Conservation (phyloP, 805 yeast species). For the Teunomyces pallodes region DNA sequence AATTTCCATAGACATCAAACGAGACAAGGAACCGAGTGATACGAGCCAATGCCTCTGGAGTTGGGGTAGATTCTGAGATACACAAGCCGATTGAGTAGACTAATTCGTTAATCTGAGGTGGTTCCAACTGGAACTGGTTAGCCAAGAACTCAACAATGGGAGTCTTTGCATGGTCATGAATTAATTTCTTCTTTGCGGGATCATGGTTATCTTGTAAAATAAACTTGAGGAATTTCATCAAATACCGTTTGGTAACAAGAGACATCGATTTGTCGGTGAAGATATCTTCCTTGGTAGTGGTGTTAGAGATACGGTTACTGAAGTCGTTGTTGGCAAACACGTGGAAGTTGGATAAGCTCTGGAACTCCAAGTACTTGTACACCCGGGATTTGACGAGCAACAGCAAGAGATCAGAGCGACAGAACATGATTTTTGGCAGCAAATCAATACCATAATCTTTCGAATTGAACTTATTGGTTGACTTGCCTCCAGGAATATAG, state of each 20-base stretch:
- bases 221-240: conserved; percentile 91
- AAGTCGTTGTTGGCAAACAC: conserved; percentile 91
- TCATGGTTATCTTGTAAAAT: conserved; percentile 59
- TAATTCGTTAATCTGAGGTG: conserved; percentile 77
- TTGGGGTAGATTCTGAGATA: conserved; percentile 54
- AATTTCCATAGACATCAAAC: conserved; percentile 88
- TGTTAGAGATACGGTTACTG: conserved; percentile 69
- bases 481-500: conserved; percentile 65
- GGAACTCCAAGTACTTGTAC: conserved; percentile 88
- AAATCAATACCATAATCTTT: conserved; percentile 85
- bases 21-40: conserved; percentile 82
- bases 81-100: conserved; percentile 85
- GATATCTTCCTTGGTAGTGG: conserved; percentile 80
- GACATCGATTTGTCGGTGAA: conserved; percentile 83
- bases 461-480: conserved; percentile 50
- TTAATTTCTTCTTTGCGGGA: conserved; percentile 54
- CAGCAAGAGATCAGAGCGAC: conserved; percentile 81
- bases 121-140: conserved; percentile 65
- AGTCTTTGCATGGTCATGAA: conserved; percentile 53
- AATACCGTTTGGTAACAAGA: conserved; percentile 70
- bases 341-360: conserved; percentile 83
- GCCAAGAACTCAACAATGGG: conserved; percentile 60
- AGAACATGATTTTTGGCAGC: conserved; percentile 83
- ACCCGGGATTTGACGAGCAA: conserved; percentile 82
- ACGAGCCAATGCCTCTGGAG: conserved; percentile 74